phyloP scores from a whole-genome alignment of 495 filamentous ascomycete species.

The Aspergillus panamensis region DNA sequence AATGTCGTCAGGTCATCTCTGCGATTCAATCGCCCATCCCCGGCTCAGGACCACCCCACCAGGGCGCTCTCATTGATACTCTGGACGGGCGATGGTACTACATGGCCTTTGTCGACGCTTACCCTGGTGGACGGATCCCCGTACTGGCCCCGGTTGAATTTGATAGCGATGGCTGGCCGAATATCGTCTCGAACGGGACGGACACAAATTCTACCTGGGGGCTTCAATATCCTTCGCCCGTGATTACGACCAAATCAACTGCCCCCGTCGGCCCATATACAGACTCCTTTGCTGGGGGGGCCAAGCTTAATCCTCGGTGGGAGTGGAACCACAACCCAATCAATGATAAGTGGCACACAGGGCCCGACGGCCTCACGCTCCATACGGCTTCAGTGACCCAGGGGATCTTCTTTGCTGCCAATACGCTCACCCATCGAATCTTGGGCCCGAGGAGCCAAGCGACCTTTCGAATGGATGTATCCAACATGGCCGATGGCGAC shows the following conservation, averaged over 20 bases:
- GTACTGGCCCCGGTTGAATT: slow-evolving; percentile 53
- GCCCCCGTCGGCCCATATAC: not conserved
- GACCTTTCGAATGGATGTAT: slow-evolving; percentile 46
- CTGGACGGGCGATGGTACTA: slow-evolving; percentile 55
- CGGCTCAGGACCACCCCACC: slow-evolving; percentile 45
- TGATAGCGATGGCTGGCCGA: slow-evolving; percentile 48
- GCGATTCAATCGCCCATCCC: slow-evolving; percentile 39
- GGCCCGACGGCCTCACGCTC: slow-evolving; percentile 38
- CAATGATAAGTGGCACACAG: slow-evolving; percentile 23
- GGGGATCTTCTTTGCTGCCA: slow-evolving; percentile 51
- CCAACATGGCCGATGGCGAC: slow-evolving; percentile 49
- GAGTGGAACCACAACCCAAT: slow-evolving; percentile 65
- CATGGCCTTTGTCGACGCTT: slow-evolving; percentile 53
- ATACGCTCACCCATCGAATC: slow-evolving; percentile 55
- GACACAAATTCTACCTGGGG: slow-evolving; percentile 12
- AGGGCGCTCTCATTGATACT: slow-evolving; percentile 55
- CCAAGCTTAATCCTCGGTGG: slow-evolving; percentile 42
- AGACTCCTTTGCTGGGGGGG: slow-evolving; percentile 10
- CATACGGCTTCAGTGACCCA: slow-evolving; percentile 48
- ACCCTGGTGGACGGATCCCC: slow-evolving; percentile 53
- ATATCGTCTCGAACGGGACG: slow-evolving; percentile 34
- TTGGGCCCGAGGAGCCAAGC: slow-evolving; percentile 44
- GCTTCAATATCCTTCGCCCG: not conserved
- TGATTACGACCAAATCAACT: not conserved
- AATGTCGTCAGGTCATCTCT: slow-evolving; percentile 31